phyloP scores from a whole-genome alignment of 192 early-diverging fungal genomes.

The Obelidium mucronatum region DNA sequence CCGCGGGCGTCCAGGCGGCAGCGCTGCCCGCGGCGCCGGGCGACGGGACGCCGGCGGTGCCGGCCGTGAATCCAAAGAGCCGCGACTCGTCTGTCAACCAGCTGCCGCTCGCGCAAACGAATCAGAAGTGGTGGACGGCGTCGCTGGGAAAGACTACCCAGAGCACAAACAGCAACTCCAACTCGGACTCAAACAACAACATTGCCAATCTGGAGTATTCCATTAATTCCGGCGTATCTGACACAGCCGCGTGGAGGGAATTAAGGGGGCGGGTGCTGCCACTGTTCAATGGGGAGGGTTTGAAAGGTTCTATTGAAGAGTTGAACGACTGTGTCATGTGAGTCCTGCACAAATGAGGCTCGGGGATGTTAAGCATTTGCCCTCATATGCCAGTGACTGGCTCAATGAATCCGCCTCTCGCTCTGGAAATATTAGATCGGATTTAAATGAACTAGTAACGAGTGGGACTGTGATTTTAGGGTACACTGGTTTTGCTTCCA shows the following conservation, averaged over 20 bases:
- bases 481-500: too few species aligned
- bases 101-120: neutral
- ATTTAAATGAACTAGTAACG: conserved; percentile 64
- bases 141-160: neutral
- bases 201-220: neutral
- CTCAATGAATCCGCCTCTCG: conserved; percentile 18
- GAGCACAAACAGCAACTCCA: neutral
- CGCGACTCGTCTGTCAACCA: too few species aligned
- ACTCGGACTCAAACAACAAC: neutral
- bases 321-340: conserved; percentile 80
- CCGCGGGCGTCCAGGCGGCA: too few species aligned
- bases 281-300: conserved; percentile 84
- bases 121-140: neutral
- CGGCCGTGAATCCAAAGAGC: too few species aligned
- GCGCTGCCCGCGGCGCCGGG: too few species aligned
- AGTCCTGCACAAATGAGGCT: conserved; percentile 1
- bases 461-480: conserved; percentile 73
- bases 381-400: conserved; percentile 35
- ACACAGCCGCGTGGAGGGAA: conserved; percentile 67
- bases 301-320: conserved; percentile 85
- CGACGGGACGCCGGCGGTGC: too few species aligned
- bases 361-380: conserved; percentile 44
- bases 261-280: conserved; percentile 79
- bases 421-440: conserved; percentile 52
- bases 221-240: neutral